Evolutionary conservation across 257 asterid genomes (phyloP).

Genomic region (Knoxia roxburghii): DNA sequence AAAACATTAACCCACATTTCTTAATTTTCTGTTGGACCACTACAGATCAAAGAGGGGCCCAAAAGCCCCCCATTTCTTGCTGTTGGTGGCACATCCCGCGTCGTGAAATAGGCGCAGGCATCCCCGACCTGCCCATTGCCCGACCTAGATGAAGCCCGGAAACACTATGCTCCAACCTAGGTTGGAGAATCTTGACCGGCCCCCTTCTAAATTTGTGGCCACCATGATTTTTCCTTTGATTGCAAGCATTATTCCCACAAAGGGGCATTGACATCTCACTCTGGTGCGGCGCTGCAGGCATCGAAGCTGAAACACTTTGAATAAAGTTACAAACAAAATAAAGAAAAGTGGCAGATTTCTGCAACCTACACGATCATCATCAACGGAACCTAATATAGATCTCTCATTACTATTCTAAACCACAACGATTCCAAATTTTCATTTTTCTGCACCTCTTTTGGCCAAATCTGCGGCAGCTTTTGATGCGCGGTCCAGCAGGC

Average conservation of each 20-base stretch:
- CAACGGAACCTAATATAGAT: too few relatives aligned
- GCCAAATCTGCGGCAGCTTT: constrained; percentile 53
- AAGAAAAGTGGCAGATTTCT: too few relatives aligned
- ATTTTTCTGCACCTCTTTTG: constrained; percentile 19
- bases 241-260: neutral
- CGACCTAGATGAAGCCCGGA: neutral
- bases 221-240: constrained; percentile 1
- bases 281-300: too few relatives aligned
- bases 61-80: neutral
- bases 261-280: too few relatives aligned
- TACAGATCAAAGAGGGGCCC: neutral
- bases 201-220: neutral
- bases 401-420: too few relatives aligned
- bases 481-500: constrained; percentile 41
- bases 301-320: too few relatives aligned
- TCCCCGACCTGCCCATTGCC: too few relatives aligned
- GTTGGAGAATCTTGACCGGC: neutral
- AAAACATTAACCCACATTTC: neutral
- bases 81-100: neutral
- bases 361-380: neutral
- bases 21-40: neutral
- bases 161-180: neutral
- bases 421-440: too few relatives aligned
- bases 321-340: too few relatives aligned
- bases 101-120: neutral